A percentile compares a stretch with the other conserved stretches of the same genome.
Conservation (phyloP, 345 rosid genomes). For the Citrus inodora region DNA sequence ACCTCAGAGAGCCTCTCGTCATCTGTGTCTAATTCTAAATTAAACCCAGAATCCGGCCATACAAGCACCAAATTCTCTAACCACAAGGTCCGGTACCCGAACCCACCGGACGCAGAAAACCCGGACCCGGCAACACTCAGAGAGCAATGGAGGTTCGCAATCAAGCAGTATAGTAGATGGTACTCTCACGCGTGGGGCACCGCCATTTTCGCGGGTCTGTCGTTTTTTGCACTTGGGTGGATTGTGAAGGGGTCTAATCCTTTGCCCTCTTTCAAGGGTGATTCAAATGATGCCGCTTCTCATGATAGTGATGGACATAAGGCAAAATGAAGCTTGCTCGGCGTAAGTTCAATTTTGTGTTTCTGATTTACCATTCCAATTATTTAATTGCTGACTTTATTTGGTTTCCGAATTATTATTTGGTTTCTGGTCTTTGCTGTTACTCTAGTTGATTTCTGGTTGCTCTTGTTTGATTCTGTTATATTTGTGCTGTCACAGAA, state of each 20-base stretch:
- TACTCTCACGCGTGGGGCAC: slow-evolving; percentile 93
- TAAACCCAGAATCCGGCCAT: slow-evolving; percentile 24
- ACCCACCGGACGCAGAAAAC: slow-evolving; percentile 58
- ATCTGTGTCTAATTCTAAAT: slow-evolving; percentile 6
- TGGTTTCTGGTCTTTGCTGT: neutral
- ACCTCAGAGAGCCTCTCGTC: slow-evolving; percentile 11
- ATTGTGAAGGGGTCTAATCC: slow-evolving; percentile 85
- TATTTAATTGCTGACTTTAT: neutral
- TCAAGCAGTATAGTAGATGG: slow-evolving; percentile 71
- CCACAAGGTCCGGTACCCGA: slow-evolving; percentile 29
- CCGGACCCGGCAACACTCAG: slow-evolving; percentile 74
- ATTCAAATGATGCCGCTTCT: slow-evolving; percentile 16
- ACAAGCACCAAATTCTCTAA: slow-evolving; percentile 26
- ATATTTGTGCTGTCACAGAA: neutral
- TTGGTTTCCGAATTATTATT: neutral
- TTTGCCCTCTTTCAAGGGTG: slow-evolving; percentile 55
- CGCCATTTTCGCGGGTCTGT: slow-evolving; percentile 74
- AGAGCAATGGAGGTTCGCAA: slow-evolving; percentile 88
- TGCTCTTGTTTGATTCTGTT: neutral
- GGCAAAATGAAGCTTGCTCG: slow-evolving; percentile 4
- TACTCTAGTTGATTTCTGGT: neutral
- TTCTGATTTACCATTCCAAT: neutral
- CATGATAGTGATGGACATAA: slow-evolving; percentile 3
- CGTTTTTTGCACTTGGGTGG: slow-evolving; percentile 90
- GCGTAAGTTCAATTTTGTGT: slow-evolving; percentile 19